Evolutionary conservation across 495 filamentous ascomycete species (phyloP), one percentile per base, ranked within the genome.

Genomic region (Venustampulla echinocandica): DNA sequence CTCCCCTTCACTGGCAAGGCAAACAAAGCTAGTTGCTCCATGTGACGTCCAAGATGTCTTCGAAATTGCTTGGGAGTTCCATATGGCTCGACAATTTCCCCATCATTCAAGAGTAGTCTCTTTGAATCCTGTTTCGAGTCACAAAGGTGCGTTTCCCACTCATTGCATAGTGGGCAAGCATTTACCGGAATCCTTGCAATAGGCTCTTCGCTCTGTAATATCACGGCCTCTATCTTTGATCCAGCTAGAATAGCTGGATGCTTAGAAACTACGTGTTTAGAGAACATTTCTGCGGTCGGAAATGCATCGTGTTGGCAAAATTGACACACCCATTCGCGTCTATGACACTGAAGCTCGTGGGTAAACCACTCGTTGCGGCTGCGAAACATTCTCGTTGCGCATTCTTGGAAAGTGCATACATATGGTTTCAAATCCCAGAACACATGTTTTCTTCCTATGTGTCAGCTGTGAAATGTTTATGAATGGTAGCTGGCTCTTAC

Each of bases 11-110:
- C 54, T 3, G 64, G 61, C 22, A 67, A 52, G n/a, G 58, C 61
- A 53, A 67, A 67, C n/a, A 67, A 36, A 7, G 64, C 58, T 10
- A 67, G 55, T 45, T 67, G 61, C 23, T 65, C 59, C 36, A 65
- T 58, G 44, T 67, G 64, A 0, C 60, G 57, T 21, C 64, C 64
- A 0, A 67, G 50, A 51, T 67, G 64, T 13, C 59, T 53, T 35
- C 61, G 41, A 49, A 65, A 64, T 28, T 60, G 59, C 14, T 53
- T 44, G 2, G 48, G 27, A 11, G 51, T 53, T 17, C 39, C 44
- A 14, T 47, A 49, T 17, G 32, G 35, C 23, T 60, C 35, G 9
- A 55, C 24, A 15, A 9, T 6, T 6, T 30, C 21, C 9, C 37
- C 28, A 24, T 55, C 21, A 27, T 52, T 51, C 9, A 55, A 18